These are phyloP conservation scores for Fallopia convolvulus DNA, from an alignment of 148 eudicot genomes.

Conservation along the genomic window DNA sequence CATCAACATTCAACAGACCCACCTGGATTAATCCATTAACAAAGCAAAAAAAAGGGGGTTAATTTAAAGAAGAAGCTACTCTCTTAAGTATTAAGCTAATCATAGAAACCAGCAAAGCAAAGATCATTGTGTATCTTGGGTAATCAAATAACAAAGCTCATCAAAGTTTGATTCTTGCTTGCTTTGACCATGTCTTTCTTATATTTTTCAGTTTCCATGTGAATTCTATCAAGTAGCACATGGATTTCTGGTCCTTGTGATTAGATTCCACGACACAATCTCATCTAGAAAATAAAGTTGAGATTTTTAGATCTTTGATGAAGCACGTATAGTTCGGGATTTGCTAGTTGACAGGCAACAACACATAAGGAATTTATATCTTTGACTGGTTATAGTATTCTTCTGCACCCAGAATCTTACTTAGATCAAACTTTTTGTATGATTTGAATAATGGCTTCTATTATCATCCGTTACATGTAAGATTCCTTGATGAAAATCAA, in stretches of 20 bases:
- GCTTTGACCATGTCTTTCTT: background rate
- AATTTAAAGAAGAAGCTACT: conserved; percentile 17
- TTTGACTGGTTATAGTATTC: background rate
- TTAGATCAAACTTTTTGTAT: background rate
- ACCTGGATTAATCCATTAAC: conserved; percentile 21
- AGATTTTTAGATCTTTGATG: background rate
- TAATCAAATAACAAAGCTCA: background rate
- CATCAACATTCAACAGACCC: conserved; percentile 11
- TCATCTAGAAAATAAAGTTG: background rate
- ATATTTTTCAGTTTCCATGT: background rate
- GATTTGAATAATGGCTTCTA: background rate
- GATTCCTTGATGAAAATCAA: background rate
- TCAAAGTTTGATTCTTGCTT: background rate
- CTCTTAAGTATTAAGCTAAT: conserved; percentile 10
- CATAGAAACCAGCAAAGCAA: background rate
- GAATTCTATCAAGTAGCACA: conserved; percentile 3
- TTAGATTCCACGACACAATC: conserved; percentile 2
- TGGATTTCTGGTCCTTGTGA: background rate
- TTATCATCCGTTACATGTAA: background rate
- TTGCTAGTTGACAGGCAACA: background rate
- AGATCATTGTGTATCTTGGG: background rate
- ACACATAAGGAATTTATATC: background rate
- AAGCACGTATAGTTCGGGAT: background rate
- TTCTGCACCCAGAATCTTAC: background rate
- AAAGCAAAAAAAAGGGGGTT: background rate